phyloP scores from a whole-genome alignment of 176 grass and related monocot genomes.

The Eremochloa ophiuroides region DNA sequence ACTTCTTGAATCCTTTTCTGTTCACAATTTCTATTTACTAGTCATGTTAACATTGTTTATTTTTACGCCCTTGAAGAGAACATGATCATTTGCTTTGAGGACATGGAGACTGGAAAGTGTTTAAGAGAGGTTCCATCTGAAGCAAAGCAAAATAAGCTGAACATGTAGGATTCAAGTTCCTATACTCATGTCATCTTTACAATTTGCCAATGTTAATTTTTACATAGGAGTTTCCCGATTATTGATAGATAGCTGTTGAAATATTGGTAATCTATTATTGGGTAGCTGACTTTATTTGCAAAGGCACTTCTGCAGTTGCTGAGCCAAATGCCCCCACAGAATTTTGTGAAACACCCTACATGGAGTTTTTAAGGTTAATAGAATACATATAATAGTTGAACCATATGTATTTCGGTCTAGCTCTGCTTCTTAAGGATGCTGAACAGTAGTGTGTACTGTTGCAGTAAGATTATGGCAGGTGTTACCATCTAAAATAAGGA shows the following conservation, averaged over 20 bases:
- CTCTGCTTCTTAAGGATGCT: neutral
- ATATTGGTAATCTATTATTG: neutral
- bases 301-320: neutral
- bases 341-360: neutral
- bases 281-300: neutral
- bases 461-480: neutral
- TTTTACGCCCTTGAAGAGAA: constrained; percentile 64
- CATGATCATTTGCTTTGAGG: constrained; percentile 98
- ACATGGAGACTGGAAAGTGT: constrained; percentile 77
- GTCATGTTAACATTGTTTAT: constrained; percentile 38
- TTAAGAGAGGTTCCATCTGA: constrained; percentile 65
- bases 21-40: neutral
- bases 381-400: neutral
- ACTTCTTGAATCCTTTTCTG: neutral
- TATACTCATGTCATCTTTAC: constrained; percentile 20
- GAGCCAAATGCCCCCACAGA: neutral
- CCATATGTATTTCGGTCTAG: neutral
- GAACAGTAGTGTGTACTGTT: neutral
- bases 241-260: neutral
- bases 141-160: constrained; percentile 55
- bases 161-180: constrained; percentile 65
- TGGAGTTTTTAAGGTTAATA: neutral
- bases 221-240: neutral
- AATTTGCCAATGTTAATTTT: neutral
- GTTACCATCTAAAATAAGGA: neutral